phyloP scores from a whole-genome alignment of 2,329 filamentous ascomycete genomes.

The Neofusicoccum ribis region DNA sequence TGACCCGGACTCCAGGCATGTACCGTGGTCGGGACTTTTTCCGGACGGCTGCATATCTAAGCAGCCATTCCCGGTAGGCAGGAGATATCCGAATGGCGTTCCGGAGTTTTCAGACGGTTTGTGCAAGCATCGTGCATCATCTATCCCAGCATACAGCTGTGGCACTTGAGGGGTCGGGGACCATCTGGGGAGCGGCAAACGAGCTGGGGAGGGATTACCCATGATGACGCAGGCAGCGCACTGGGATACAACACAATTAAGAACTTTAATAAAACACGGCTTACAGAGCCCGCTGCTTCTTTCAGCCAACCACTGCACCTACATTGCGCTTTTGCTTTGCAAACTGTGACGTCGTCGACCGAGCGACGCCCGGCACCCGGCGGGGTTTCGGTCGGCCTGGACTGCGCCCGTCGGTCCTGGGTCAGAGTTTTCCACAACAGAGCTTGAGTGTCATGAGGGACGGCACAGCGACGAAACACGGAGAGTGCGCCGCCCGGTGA shows the following conservation, averaged over 20 bases:
- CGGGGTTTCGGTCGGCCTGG: not conserved
- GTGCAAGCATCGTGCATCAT: constrained; percentile 15
- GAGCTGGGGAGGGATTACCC: constrained; percentile 7
- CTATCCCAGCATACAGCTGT: constrained; percentile 5
- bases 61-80: not conserved
- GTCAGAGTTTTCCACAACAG: constrained; percentile 1
- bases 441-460: not conserved
- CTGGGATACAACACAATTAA: not conserved
- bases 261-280: constrained; percentile 5
- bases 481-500: constrained; percentile 3
- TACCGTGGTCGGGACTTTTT: constrained; percentile 5
- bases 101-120: constrained; percentile 12
- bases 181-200: not conserved
- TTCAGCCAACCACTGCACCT: not conserved
- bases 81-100: constrained; percentile 14
- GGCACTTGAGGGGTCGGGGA: constrained; percentile 4
- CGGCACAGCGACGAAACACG: not conserved
- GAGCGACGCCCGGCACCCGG: not conserved
- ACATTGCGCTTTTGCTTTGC: not conserved
- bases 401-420: not conserved
- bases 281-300: not conserved
- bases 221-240: constrained; percentile 5
- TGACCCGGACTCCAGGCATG: constrained; percentile 12
- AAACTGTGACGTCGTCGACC: not conserved
- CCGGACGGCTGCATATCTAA: constrained; percentile 3